A percentile compares a stretch with the other conserved stretches of the same genome.
Evolutionary conservation across 2,329 filamentous ascomycete genomes (phyloP).

Genomic region (Nothopassalora personata): DNA sequence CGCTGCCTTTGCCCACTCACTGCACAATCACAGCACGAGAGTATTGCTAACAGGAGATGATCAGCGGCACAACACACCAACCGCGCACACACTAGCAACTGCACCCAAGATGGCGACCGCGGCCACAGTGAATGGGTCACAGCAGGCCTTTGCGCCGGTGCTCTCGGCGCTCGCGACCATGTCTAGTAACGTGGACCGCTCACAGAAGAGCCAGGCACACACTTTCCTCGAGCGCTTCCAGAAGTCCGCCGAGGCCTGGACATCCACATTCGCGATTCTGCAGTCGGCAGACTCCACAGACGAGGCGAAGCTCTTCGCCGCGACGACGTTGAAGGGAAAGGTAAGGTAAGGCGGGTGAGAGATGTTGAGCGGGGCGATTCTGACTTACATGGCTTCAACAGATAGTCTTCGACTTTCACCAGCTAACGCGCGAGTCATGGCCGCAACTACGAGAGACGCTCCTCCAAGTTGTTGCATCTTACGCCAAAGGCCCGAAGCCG

Average conservation of each 20-base stretch:
- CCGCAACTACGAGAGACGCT: conserved; percentile 77
- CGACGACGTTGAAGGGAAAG: conserved; percentile 96
- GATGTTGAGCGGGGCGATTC: neutral
- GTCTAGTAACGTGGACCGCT: conserved; percentile 68
- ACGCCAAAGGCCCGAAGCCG: conserved; percentile 72
- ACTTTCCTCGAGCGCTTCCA: conserved; percentile 91
- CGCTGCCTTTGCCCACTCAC: neutral
- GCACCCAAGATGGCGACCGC: conserved; percentile 28
- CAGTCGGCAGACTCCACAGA: conserved; percentile 69
- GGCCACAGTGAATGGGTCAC: conserved; percentile 47
- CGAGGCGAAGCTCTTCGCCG: conserved; percentile 89
- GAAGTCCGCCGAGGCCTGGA: conserved; percentile 95
- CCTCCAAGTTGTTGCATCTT: conserved; percentile 72
- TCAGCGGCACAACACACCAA: neutral
- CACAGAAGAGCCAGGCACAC: conserved; percentile 83
- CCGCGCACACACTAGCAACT: conserved; percentile 1
- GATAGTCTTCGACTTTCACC: conserved; percentile 95
- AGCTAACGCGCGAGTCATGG: conserved; percentile 72
- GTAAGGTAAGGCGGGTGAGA: conserved; percentile 46
- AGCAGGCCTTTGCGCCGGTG: conserved; percentile 75
- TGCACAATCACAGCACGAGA: neutral
- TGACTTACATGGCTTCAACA: conserved; percentile 37
- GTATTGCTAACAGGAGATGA: neutral
- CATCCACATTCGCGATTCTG: conserved; percentile 76
- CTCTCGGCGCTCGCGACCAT: conserved; percentile 86